phyloP scores from a whole-genome alignment of 108 stramenopile genomes.

The Pelagomonas calceolata region DNA sequence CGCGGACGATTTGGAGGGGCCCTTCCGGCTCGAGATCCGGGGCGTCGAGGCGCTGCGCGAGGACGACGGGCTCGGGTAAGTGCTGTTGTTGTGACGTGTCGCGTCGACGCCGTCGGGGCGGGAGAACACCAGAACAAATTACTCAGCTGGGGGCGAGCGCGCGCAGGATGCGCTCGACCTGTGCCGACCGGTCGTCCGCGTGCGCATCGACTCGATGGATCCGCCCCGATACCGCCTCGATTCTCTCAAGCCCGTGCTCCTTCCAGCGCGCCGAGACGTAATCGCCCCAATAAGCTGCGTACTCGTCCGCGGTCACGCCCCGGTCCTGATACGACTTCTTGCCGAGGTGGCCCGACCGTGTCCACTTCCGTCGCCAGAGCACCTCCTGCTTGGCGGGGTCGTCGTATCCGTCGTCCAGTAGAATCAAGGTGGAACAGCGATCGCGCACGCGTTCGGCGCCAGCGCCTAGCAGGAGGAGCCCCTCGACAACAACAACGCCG shows the following conservation, averaged over 20 bases:
- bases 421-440: background rate
- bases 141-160: too few species aligned
- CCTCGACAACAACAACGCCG: background rate
- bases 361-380: background rate
- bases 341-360: background rate
- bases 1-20: too few species aligned
- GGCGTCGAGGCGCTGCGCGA: too few species aligned
- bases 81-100: too few species aligned
- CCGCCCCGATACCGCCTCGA: too few species aligned
- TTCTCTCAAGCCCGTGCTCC: background rate
- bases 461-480: background rate
- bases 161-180: too few species aligned
- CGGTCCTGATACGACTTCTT: background rate
- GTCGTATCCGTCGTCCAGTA: background rate
- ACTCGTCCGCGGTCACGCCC: background rate
- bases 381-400: background rate
- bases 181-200: too few species aligned
- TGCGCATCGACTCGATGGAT: too few species aligned
- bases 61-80: too few species aligned
- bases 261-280: background rate
- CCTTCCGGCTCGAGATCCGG: too few species aligned
- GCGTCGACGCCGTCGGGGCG: too few species aligned
- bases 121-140: too few species aligned
- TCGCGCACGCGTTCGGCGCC: background rate
- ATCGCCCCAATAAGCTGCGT: background rate